Evolutionary conservation across 805 yeast species (phyloP), one percentile per base, ranked within the genome.

Genomic region (Kodamaea kakaduensis): DNA sequence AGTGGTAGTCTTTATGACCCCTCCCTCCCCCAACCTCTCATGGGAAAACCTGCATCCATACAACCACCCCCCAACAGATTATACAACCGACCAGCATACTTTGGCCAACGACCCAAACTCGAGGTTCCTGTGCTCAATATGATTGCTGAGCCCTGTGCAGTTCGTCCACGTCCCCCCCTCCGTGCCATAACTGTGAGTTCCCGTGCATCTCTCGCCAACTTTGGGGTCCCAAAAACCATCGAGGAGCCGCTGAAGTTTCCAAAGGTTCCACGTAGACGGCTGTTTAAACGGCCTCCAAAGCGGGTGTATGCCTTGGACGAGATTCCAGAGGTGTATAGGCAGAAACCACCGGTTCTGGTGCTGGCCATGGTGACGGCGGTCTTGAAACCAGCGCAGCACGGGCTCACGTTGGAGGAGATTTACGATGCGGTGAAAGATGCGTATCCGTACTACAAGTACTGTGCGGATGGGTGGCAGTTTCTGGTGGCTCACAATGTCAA

Each of bases 381-480:
- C 38, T 63, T 93, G 42, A 73, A 84, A 42, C 31, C 18, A 13
- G 75, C 80, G 25, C 77, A 74, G 19, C 70, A 77, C 32, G 96
- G 96, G 17, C 76, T 87, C 77, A 61, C 62, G 3, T 39, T 65
- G 21, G 47, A 45, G 35, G 97, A 89, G 44, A 86, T 93, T 30
- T 83, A 87, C 58, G 83, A 82, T 36, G 85, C 87, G 1, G 88
- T 93, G 32, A 84, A 84, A 57, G 94, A 85, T 28, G 58, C 84
- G 9, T 90, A 83, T 59, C 97, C 97, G 2, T 93, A 85, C 63
- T 93, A 86, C 61, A 75, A 81, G 49, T 90, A 86, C 59, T 89
- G 97, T 50, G 90, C 95, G 0, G 95, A 88, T 57, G 97, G 97
- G 3, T 93, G 98, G 98, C 98, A 93, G 62, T 82, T 85, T 52